These are phyloP conservation scores for Trichothecium roseum DNA, from an alignment of 2,329 filamentous ascomycete species.

Conservation along the genomic window DNA sequence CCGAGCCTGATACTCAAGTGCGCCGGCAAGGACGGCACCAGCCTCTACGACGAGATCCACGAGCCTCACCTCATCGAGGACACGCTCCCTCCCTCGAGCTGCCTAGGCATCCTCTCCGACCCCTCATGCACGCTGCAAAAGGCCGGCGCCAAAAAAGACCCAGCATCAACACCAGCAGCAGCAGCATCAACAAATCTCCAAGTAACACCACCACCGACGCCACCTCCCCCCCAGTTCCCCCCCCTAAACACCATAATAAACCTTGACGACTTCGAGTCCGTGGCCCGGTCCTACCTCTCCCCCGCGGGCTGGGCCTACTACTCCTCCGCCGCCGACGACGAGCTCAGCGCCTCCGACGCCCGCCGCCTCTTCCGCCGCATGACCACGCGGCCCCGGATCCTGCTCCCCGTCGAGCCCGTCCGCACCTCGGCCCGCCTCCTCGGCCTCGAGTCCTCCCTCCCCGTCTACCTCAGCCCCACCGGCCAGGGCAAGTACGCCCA, in stretches of 20 bases:
- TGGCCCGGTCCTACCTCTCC: slow-evolving; percentile 42
- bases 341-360: slow-evolving; percentile 47
- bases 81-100: background rate
- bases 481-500: slow-evolving; percentile 56
- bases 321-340: slow-evolving; percentile 53
- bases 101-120: no score
- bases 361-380: slow-evolving; percentile 42
- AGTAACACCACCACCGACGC: no score
- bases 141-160: no score
- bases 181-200: no score
- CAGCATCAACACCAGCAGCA: no score
- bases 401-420: slow-evolving; percentile 44
- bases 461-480: slow-evolving; percentile 54
- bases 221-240: no score
- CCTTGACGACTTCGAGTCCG: slow-evolving; percentile 49
- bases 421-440: slow-evolving; percentile 43
- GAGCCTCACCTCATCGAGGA: background rate
- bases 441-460: slow-evolving; percentile 38
- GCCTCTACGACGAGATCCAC: slow-evolving; percentile 1
- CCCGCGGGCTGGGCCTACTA: slow-evolving; percentile 62
- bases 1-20: background rate
- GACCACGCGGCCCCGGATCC: slow-evolving; percentile 46
- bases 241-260: slow-evolving; percentile 2
- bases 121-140: no score
- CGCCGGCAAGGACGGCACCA: background rate